Conservation (phyloP, 1,139 yeast genomes). For the Hemisphaericaspora xylanilytica region DNA sequence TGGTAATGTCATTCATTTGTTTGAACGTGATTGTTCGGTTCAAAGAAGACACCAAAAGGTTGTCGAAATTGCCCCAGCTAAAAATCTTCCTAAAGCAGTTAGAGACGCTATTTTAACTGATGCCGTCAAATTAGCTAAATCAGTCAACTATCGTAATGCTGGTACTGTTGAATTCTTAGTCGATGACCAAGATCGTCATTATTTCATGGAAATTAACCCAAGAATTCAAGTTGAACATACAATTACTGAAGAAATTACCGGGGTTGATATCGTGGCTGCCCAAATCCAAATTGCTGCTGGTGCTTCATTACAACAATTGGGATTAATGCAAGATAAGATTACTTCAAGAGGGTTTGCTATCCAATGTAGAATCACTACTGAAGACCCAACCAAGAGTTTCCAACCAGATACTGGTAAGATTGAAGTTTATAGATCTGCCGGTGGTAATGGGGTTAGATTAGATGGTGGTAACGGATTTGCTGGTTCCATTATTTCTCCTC, state of each 20-base stretch:
- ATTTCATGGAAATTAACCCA: constrained; percentile 97
- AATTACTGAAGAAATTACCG: constrained; percentile 97
- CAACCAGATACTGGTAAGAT: constrained; percentile 99
- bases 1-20: constrained; percentile 93
- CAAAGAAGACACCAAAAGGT: constrained; percentile 99
- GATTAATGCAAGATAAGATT: constrained; percentile 89
- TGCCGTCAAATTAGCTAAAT: constrained; percentile 87
- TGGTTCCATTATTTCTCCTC: constrained; percentile 97
- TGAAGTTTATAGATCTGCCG: constrained; percentile 97
- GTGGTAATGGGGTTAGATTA: constrained; percentile 98
- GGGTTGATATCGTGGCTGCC: constrained; percentile 96
- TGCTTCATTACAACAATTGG: constrained; percentile 87
- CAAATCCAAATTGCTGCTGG: constrained; percentile 99
- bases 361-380: constrained; percentile 99
- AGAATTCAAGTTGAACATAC: constrained; percentile 99
- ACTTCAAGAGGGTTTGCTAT: constrained; percentile 97
- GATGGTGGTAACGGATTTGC: constrained; percentile 99
- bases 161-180: constrained; percentile 99
- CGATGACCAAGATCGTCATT: constrained; percentile 91
- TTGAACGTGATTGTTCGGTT: constrained; percentile 98
- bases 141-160: constrained; percentile 91
- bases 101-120: constrained; percentile 91
- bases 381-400: constrained; percentile 94
- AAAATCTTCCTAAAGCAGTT: constrained; percentile 74
- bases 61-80: constrained; percentile 99